Evolutionary conservation across 805 yeast genomes (phyloP).

Genomic region (Komagataella mondaviorum): DNA sequence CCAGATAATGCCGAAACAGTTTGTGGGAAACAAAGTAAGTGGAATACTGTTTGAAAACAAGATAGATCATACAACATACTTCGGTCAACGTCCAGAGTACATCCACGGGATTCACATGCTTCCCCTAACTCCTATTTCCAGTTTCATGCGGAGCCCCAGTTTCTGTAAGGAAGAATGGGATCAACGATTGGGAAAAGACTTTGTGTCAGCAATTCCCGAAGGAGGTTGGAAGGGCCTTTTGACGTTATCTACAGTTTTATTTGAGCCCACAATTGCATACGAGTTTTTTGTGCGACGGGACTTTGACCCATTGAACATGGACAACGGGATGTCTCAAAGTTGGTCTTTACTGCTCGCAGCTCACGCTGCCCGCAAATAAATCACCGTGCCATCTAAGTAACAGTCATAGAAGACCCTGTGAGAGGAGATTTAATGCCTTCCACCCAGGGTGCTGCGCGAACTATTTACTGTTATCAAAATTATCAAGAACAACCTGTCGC

Average conservation of each 20-base stretch:
- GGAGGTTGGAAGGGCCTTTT: conserved; percentile 72
- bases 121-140: conserved; percentile 55
- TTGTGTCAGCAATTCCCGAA: conserved; percentile 32
- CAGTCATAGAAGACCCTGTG: neutral
- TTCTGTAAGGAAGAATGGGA: conserved; percentile 62
- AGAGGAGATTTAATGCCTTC: neutral
- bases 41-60: conserved; percentile 63
- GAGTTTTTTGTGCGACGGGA: conserved; percentile 30
- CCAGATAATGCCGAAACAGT: conserved; percentile 33
- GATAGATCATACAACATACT: conserved; percentile 55
- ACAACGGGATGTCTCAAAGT: conserved; percentile 76
- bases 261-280: conserved; percentile 53
- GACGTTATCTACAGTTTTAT: conserved; percentile 62
- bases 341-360: conserved; percentile 77
- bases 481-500: neutral
- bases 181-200: conserved; percentile 25
- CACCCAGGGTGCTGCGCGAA: neutral
- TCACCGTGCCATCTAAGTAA: neutral
- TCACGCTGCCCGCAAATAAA: neutral
- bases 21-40: conserved; percentile 47
- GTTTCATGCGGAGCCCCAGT: conserved; percentile 39
- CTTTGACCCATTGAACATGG: conserved; percentile 21
- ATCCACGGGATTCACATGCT: conserved; percentile 65
- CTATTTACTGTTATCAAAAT: neutral
- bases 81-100: conserved; percentile 52